Base-by-base conservation (phyloP, 257 asterid species). In the Forsythia suspensa region DNA sequence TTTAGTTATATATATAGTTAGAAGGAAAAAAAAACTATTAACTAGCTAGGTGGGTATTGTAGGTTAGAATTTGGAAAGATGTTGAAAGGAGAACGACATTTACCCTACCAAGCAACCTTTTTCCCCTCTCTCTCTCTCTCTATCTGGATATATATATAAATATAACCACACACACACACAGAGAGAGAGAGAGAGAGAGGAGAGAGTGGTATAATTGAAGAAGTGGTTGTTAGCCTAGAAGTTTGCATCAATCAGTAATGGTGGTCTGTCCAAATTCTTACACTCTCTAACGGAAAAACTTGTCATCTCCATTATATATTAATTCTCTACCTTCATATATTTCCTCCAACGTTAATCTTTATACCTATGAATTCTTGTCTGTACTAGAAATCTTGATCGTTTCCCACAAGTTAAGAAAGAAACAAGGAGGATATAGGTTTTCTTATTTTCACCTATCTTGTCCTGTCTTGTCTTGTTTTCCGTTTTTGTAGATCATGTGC, bases 241-340 rank as follows among this genome's bases (percentile, higher is more conserved):
- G 94, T 89, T 89, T 88, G 92, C 96, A 87, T 91, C 92, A 92
- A 90, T 73, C 84, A 87, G 91, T 88, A 93, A 94, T 87, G 87
- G 81, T 82, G 87, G 82, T 86, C 86, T 89, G 88, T 90, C 93
- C 90, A 85, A 91, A 91, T 87, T 75, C 82, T 84, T 86, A 90
- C 80, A 81, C 91, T 87, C 84, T 78, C 89, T 90, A 91, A 91
- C 92, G 84, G 95, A 91, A 89, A 89, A 88, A 80, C 90, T 78
- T 83, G 82, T 84, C 80, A 41, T 73, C 76, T 87, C 83, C 81
- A 67, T 73, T 42, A 67, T 72, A 73, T 73, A 74, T 79, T 6
- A 72, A 16, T 12, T 63, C 16, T 24, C 39, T 63, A 63, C 40
- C 18, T 57, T 51, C 76, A 12, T 65, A 65, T 40, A 74, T 80